These are phyloP conservation scores for Colletotrichum tabaci DNA, from an alignment of 2,329 filamentous ascomycete genomes.

Conservation along the genomic window DNA sequence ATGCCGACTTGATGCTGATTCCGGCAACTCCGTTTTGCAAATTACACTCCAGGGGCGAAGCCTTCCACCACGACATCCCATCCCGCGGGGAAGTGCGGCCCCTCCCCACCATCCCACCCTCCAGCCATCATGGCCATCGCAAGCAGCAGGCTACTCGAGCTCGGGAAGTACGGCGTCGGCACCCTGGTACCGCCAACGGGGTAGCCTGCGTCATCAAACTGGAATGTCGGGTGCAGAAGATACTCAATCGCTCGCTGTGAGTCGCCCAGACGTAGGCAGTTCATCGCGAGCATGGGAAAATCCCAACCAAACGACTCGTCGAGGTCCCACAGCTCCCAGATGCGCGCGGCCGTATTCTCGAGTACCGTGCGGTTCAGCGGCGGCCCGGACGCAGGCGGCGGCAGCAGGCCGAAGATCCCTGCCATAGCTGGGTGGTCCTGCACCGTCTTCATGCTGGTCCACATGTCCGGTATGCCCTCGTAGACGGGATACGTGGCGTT, in stretches of 20 bases:
- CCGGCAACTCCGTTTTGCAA: background rate
- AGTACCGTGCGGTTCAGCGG: constrained; percentile 54
- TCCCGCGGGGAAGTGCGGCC: constrained; percentile 60
- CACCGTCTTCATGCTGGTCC: constrained; percentile 55
- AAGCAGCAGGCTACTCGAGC: constrained; percentile 63
- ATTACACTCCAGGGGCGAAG: constrained; percentile 50
- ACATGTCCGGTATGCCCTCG: constrained; percentile 61
- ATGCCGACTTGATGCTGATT: background rate
- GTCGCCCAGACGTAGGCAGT: constrained; percentile 57
- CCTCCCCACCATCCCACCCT: constrained; percentile 67
- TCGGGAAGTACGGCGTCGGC: constrained; percentile 71
- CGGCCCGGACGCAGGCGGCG: constrained; percentile 54
- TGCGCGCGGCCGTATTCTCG: constrained; percentile 55
- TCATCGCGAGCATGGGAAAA: constrained; percentile 62
- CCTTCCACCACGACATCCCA: constrained; percentile 66
- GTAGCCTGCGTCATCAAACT: constrained; percentile 71
- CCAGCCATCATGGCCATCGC: constrained; percentile 71
- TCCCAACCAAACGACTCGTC: constrained; percentile 61
- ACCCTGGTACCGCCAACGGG: constrained; percentile 66
- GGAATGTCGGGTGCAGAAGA: constrained; percentile 64
- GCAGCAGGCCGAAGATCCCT: constrained; percentile 59
- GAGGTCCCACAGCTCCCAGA: constrained; percentile 56
- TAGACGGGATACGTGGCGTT: constrained; percentile 69
- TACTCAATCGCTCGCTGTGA: constrained; percentile 56
- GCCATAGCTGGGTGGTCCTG: constrained; percentile 61